Conservation (phyloP, 2,329 filamentous ascomycete genomes). For the Diaporthe batatas region DNA sequence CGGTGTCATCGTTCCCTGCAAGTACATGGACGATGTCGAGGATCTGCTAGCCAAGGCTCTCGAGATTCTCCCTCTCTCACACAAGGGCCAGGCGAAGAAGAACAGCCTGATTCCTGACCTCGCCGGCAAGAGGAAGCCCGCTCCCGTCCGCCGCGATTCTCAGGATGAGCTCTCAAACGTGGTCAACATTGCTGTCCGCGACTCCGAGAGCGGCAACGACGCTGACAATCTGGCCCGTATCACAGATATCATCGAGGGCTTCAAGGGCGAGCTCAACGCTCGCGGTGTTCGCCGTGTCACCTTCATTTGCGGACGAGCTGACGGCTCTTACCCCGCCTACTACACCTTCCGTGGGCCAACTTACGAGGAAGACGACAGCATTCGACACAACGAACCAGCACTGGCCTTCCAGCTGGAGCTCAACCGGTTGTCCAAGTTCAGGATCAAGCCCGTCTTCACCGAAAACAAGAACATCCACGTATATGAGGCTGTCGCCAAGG, state of each 20-base stretch:
- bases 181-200: slow-evolving; percentile 90
- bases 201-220: slow-evolving; percentile 87
- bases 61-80: slow-evolving; percentile 78
- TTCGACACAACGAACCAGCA: slow-evolving; percentile 96
- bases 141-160: slow-evolving; percentile 66
- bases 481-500: slow-evolving; percentile 96
- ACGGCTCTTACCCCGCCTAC: slow-evolving; percentile 96
- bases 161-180: slow-evolving; percentile 90
- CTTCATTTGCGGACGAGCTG: slow-evolving; percentile 95
- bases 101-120: slow-evolving; percentile 78
- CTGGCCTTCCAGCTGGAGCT: slow-evolving; percentile 99
- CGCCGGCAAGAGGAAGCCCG: slow-evolving; percentile 77
- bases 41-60: slow-evolving; percentile 87
- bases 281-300: slow-evolving; percentile 90
- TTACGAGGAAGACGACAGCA: slow-evolving; percentile 93
- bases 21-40: slow-evolving; percentile 94
- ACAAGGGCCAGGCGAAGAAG: slow-evolving; percentile 62
- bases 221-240: slow-evolving; percentile 84
- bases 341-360: slow-evolving; percentile 96
- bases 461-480: slow-evolving; percentile 99
- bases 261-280: slow-evolving; percentile 85
- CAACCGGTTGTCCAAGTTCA: slow-evolving; percentile 93
- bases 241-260: slow-evolving; percentile 79
- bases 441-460: slow-evolving; percentile 98
- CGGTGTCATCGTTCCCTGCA: slow-evolving; percentile 94